phyloP scores from a whole-genome alignment of 768 basidiomycete genomes.

The Tulasnella sp. region DNA sequence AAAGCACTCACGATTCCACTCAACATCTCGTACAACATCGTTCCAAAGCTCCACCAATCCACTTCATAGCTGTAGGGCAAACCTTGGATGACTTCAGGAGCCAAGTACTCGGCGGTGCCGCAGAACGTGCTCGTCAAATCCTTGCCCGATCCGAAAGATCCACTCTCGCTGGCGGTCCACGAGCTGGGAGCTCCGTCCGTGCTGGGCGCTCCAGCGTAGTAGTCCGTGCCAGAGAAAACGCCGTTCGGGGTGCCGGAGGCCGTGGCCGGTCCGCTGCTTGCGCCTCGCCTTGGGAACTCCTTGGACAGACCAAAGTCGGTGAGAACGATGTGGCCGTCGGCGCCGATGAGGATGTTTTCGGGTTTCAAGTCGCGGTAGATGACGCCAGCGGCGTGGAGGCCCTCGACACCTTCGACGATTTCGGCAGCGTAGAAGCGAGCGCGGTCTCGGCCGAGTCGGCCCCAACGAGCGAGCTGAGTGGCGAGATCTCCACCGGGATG shows the following conservation, averaged over 20 bases:
- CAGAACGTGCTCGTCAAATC: conserved; percentile 94
- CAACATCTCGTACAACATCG: conserved; percentile 97
- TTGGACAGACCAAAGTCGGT: conserved; percentile 98
- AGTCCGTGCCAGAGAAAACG: no score
- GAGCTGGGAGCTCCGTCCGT: no score
- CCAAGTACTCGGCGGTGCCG: conserved; percentile 93
- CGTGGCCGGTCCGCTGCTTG: no score
- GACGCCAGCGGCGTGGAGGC: conserved; percentile 81
- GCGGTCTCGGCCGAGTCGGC: conserved; percentile 85
- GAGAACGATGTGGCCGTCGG: conserved; percentile 96
- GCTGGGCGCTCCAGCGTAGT: no score
- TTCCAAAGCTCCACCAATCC: conserved; percentile 98
- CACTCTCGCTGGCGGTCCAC: no score
- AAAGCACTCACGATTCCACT: conserved; percentile 76
- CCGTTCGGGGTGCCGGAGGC: no score
- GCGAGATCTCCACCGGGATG: conserved; percentile 96
- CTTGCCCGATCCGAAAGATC: no score
- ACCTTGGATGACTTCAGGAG: conserved; percentile 72
- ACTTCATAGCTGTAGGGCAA: conserved; percentile 88
- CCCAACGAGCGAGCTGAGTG: conserved; percentile 95
- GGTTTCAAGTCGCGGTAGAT: conserved; percentile 98
- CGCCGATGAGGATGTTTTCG: conserved; percentile 88
- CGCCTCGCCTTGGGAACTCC: conserved; percentile 48
- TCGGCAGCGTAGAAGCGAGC: conserved; percentile 96
- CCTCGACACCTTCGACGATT: conserved; percentile 86